Base-by-base conservation (phyloP, 2,329 filamentous ascomycete species). In the Tolypocladium tundrense region DNA sequence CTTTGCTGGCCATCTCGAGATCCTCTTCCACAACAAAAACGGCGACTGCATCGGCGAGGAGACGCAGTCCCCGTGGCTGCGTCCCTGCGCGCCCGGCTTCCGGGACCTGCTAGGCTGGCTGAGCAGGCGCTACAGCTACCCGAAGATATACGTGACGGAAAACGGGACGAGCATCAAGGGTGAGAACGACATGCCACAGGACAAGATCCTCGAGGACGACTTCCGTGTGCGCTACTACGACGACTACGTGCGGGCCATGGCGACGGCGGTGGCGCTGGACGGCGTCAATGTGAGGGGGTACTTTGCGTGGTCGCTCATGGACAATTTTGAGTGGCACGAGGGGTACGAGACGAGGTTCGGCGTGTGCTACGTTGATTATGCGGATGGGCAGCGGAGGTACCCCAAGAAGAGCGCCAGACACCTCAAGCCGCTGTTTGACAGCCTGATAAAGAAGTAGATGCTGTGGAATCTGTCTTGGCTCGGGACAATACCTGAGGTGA, bases 301-400 rank as follows among this genome's bases (percentile, higher is more conserved):
- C 73, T 84, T 93, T 77, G 90, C 88, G 19, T 96, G 91, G 90
- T 91, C 87, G 70, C 79, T 96, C 62, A 83, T 96, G 81, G 91
- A 95, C 73, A 93, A 93, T 77, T 93, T 93, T 67, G 90, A 93
- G 73, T 93, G 89, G 89, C 88, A 90, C n/a, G 90, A 95, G 70
- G 90, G 90, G 13, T 96, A 93, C 68, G 86, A 90, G 75, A 94
- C 90, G 50, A 82, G 90, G 45, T 95, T 95, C 66, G 90, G 90
- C 33, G 89, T 91, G 58, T 90, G 87, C 8, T 94, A 81, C 69
- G 90, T 95, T 56, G 90, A 95, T 73, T 95, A 94, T 70, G 76
- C 83, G 65, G 83, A 90, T 63, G 86, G 84, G 31, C 91, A 95
- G 79, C 89, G 87, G 77, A 79, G 90, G 55, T 81, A 86, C 64